Evolutionary conservation across 352 stramenopile species (phyloP).

Genomic region (Pythium diclinum): DNA sequence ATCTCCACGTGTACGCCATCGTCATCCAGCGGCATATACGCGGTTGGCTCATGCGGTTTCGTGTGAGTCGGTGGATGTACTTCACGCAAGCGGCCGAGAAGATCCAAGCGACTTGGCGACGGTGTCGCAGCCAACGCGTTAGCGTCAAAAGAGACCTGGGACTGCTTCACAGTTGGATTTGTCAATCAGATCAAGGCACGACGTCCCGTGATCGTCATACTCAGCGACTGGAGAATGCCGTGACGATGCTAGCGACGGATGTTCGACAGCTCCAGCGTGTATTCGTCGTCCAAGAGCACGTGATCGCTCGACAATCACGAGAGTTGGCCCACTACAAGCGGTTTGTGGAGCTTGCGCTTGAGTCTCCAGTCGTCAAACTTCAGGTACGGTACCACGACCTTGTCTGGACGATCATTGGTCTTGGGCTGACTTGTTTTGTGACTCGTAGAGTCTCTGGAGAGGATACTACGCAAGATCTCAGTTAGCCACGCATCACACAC

Average conservation of each 20-base stretch:
- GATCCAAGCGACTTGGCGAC: constrained; percentile 27
- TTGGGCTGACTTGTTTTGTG: constrained; percentile 2
- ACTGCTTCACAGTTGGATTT: constrained; percentile 3
- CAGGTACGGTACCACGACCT: constrained; percentile 19
- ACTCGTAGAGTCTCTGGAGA: constrained; percentile 24
- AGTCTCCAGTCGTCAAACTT: constrained; percentile 19
- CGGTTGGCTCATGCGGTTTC: constrained; percentile 24
- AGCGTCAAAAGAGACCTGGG: constrained; percentile 1
- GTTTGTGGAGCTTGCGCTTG: constrained; percentile 15
- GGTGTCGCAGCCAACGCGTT: not conserved
- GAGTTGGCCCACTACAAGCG: constrained; percentile 16
- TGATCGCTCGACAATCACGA: constrained; percentile 29
- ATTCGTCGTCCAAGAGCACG: constrained; percentile 44
- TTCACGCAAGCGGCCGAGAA: constrained; percentile 10
- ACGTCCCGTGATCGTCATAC: not conserved
- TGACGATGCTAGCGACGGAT: constrained; percentile 26
- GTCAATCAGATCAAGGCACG: not conserved
- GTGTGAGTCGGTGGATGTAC: constrained; percentile 21
- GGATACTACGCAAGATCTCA: constrained; percentile 8
- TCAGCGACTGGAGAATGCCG: constrained; percentile 5
- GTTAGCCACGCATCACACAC: not conserved
- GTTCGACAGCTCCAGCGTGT: constrained; percentile 46
- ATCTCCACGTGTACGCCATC: constrained; percentile 13
- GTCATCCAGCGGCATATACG: constrained; percentile 27
- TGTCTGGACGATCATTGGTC: not conserved